Conservation (phyloP, 805 yeast species). For the Candida sakaeoensis region DNA sequence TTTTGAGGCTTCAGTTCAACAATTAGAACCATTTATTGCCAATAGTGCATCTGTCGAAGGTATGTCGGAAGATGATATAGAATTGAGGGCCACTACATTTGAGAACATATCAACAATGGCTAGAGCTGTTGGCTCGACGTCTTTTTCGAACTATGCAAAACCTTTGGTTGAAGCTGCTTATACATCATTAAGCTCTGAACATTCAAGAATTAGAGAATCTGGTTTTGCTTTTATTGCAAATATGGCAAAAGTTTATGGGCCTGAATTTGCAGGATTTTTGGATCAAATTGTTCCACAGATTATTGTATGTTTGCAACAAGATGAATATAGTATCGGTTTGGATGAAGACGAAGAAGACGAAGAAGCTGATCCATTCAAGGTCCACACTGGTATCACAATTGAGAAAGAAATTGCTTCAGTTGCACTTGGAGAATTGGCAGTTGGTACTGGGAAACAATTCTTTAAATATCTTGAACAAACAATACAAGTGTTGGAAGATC, state of each 20-base stretch:
- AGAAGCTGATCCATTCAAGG: slow-evolving; percentile 71
- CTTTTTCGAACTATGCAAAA: slow-evolving; percentile 80
- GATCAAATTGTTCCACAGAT: slow-evolving; percentile 80
- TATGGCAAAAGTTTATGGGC: slow-evolving; percentile 92
- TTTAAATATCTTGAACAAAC: slow-evolving; percentile 72
- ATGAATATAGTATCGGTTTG: slow-evolving; percentile 70
- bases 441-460: slow-evolving; percentile 80
- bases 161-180: slow-evolving; percentile 88
- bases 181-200: slow-evolving; percentile 68
- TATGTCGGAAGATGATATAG: slow-evolving; percentile 83
- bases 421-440: slow-evolving; percentile 82
- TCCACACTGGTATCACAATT: slow-evolving; percentile 91
- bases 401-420: slow-evolving; percentile 96
- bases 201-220: slow-evolving; percentile 86
- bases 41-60: slow-evolving; percentile 68
- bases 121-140: slow-evolving; percentile 90
- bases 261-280: slow-evolving; percentile 83
- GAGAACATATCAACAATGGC: slow-evolving; percentile 95
- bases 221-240: slow-evolving; percentile 91
- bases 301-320: slow-evolving; percentile 77
- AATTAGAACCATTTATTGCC: slow-evolving; percentile 76
- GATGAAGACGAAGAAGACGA: slow-evolving; percentile 47
- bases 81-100: slow-evolving; percentile 85
- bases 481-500: slow-evolving; percentile 59
- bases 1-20: slow-evolving; percentile 76